phyloP scores from a whole-genome alignment of 2,329 filamentous ascomycete species.

The Monosporascus sp. region DNA sequence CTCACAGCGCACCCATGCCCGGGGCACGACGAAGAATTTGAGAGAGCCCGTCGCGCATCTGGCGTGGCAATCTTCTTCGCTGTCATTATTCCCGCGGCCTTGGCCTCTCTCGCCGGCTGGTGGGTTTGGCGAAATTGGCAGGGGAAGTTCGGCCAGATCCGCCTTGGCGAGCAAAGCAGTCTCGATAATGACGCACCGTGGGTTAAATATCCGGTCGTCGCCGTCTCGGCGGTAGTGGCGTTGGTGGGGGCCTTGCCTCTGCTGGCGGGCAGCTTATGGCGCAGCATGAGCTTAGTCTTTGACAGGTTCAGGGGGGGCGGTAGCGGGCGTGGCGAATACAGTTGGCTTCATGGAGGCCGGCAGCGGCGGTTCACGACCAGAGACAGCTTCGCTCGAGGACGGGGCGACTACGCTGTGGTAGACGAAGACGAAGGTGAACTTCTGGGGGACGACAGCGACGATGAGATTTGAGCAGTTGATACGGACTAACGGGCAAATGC shows the following conservation, averaged over 20 bases:
- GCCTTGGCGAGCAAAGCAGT: constrained; percentile 67
- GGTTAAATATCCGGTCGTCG: constrained; percentile 77
- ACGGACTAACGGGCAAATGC: too few species aligned
- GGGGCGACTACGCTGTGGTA: constrained; percentile 82
- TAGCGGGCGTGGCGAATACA: constrained; percentile 39
- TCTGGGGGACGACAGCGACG: constrained; percentile 87
- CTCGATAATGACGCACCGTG: constrained; percentile 69
- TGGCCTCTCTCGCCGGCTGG: constrained; percentile 71
- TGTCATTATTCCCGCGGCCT: constrained; percentile 66
- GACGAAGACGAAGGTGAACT: constrained; percentile 94
- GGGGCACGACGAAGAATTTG: constrained; percentile 76
- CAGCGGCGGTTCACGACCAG: constrained; percentile 77
- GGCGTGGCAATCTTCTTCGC: constrained; percentile 80
- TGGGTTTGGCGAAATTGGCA: constrained; percentile 83
- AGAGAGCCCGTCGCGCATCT: constrained; percentile 63
- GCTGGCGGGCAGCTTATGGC: constrained; percentile 67
- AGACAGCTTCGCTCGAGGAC: constrained; percentile 79
- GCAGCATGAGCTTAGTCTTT: constrained; percentile 49
- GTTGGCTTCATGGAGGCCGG: constrained; percentile 45
- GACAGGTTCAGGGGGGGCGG: constrained; percentile 44
- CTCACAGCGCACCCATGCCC: constrained; percentile 61
- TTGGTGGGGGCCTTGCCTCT: constrained; percentile 62
- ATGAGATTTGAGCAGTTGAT: constrained; percentile 57
- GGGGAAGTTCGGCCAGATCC: constrained; percentile 86
- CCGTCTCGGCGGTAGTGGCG: constrained; percentile 59